A percentile compares a stretch with the other conserved stretches of the same genome.
Evolutionary conservation across 257 asterid genomes (phyloP).

Genomic region (Ajuga chamaepitys): DNA sequence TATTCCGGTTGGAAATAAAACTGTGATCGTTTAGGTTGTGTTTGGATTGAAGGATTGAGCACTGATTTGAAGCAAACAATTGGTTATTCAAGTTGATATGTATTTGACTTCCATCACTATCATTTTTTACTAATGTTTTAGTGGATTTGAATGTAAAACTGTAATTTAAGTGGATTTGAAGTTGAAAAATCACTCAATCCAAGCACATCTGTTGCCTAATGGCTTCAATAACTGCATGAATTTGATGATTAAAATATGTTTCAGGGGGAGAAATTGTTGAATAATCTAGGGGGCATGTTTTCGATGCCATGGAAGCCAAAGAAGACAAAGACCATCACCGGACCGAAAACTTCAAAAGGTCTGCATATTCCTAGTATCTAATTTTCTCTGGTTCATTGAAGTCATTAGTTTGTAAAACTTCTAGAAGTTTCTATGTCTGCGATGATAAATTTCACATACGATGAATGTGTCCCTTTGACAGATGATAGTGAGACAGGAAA

Average conservation of each 20-base stretch:
- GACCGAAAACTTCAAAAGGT: constrained; percentile 72
- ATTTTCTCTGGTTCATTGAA: too few species aligned
- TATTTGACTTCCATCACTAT: too few species aligned
- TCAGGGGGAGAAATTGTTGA: constrained; percentile 90
- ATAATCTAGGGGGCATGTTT: constrained; percentile 93
- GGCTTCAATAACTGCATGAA: too few species aligned
- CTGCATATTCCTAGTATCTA: neutral
- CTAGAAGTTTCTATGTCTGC: neutral
- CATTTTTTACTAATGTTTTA: too few species aligned
- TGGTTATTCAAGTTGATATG: too few species aligned
- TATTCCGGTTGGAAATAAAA: neutral
- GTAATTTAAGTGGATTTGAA: too few species aligned
- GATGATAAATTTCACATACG: neutral
- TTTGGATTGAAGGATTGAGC: too few species aligned
- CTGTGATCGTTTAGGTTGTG: neutral
- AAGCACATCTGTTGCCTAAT: too few species aligned
- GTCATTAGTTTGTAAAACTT: neutral
- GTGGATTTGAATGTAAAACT: too few species aligned
- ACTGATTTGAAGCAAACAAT: too few species aligned
- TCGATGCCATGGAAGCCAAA: constrained; percentile 94
- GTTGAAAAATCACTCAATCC: too few species aligned
- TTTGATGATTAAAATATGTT: neutral
- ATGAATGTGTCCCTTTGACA: constrained; percentile 19
- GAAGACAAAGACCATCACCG: constrained; percentile 55
- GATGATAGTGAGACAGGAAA: constrained; percentile 50